A percentile compares a stretch with the other conserved stretches of the same genome.
These are phyloP conservation scores for Knufia petricola DNA, from an alignment of 2,329 filamentous ascomycete species.

Conservation along the genomic window DNA sequence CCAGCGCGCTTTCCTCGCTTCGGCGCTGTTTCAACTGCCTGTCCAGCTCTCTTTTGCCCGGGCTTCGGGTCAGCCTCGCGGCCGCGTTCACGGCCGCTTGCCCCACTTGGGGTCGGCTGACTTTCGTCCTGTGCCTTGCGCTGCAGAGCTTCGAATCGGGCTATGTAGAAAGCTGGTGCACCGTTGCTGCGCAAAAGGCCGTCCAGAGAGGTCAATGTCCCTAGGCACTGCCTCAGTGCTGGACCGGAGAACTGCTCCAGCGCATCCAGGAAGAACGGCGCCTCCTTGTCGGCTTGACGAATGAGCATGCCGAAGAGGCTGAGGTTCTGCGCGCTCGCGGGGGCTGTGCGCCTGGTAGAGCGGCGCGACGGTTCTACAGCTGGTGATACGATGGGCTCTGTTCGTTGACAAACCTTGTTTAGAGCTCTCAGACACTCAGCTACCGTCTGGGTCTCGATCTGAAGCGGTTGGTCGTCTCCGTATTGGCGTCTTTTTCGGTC, in stretches of 20 bases:
- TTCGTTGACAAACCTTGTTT: neutral
- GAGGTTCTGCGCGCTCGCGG: neutral
- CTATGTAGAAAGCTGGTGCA: conserved; percentile 2
- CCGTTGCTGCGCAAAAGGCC: neutral
- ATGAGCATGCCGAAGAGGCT: conserved; percentile 4
- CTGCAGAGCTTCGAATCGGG: conserved; percentile 5
- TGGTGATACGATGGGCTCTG: neutral
- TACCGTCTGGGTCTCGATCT: neutral
- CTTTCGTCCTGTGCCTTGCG: conserved; percentile 3
- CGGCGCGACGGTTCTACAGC: neutral
- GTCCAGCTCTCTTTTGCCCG: conserved; percentile 1
- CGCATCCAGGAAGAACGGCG: neutral
- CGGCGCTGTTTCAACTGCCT: neutral
- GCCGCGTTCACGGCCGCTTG: conserved; percentile 5
- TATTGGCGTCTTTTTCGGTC: neutral
- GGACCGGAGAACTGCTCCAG: conserved; percentile 4
- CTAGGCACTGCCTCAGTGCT: neutral
- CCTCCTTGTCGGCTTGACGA: neutral
- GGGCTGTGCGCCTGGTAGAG: neutral
- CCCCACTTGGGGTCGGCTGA: neutral
- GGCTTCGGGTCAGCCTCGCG: conserved; percentile 5
- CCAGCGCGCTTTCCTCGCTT: conserved; percentile 4
- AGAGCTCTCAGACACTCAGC: neutral
- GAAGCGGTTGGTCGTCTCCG: neutral
- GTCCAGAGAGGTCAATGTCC: neutral